Conservation (phyloP, 768 basidiomycete species). For the Mrakia blollopis region DNA sequence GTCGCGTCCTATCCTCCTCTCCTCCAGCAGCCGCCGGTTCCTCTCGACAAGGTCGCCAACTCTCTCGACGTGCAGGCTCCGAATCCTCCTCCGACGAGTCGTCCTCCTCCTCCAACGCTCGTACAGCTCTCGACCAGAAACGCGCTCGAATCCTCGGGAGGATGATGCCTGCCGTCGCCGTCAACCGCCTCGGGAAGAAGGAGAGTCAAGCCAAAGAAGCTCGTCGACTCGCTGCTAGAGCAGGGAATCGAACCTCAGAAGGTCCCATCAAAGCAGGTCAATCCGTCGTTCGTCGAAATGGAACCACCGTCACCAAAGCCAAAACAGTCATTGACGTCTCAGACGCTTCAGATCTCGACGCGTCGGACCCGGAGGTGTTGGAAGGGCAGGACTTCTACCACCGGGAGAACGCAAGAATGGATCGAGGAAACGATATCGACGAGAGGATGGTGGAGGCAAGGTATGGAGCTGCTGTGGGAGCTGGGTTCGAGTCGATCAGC, state of each 20-base stretch:
- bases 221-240: neutral
- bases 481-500: neutral
- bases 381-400: conserved; percentile 17
- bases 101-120: neutral
- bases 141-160: conserved; percentile 9
- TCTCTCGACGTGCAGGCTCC: neutral
- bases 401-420: conserved; percentile 1
- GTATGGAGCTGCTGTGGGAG: neutral
- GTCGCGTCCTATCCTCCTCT: neutral
- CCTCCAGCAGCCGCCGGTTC: neutral
- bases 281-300: conserved; percentile 21
- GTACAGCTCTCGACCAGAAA: neutral
- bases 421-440: neutral
- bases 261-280: conserved; percentile 25
- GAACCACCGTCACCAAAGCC: neutral
- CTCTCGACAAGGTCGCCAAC: neutral
- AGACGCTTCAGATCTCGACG: conserved; percentile 3
- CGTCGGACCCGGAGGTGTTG: neutral
- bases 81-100: neutral
- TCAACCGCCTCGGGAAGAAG: neutral
- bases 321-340: conserved; percentile 5
- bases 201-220: neutral
- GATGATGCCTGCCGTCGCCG: conserved; percentile 29
- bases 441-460: conserved; percentile 5
- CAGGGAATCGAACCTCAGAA: neutral